Evolutionary conservation across 2,329 filamentous ascomycete genomes (phyloP), one percentile per base, ranked within the genome.

Genomic region (Botrytis deweyae): DNA sequence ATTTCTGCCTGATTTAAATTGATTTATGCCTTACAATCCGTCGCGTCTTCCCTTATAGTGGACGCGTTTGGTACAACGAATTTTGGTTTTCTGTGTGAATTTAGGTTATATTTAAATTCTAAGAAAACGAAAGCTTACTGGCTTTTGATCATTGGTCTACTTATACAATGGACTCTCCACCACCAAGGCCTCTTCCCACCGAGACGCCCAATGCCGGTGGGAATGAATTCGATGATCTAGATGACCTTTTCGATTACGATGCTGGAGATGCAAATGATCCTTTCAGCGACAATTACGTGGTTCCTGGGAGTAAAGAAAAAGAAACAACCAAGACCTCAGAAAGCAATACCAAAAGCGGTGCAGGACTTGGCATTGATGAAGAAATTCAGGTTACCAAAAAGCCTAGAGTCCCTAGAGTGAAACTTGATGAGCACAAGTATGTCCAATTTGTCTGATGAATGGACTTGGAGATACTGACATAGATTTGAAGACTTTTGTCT

Each of bases 391-490:
- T 98, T 7, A 89, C 77, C 29, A 77, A 88, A 59, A 97, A 93
- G 83, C 92, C 92, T 78, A 88, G 90, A 52, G 88, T 90, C 75
- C 93, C 94, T 1, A 87, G 90, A 73, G 92, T 95, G 6, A 99
- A 98, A 82, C 87, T 99, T 40, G 95, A 99, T 80, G 94, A 97
- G 78, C 85, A 88, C 16, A 89, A 90, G 91, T 94, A 81, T 70
- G 79, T 73, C 49, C 12, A 38, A 36, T 40, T 42, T n/a, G 25
- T 61, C 38, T 29, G 44, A 67, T 72, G 2, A 65, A 6, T 38
- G 29, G 14, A 74, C 14, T 42, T 72, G 40, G 75, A 72, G 38
- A 58, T 72, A 69, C 76, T 78, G 55, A 81, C 58, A 40, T n/a
- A 49, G 49, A 8, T 72, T n/a, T 16, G 9, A 94, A 74, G 94